Conservation (phyloP, 2,329 filamentous ascomycete genomes). For the Hypoxylon sp. region DNA sequence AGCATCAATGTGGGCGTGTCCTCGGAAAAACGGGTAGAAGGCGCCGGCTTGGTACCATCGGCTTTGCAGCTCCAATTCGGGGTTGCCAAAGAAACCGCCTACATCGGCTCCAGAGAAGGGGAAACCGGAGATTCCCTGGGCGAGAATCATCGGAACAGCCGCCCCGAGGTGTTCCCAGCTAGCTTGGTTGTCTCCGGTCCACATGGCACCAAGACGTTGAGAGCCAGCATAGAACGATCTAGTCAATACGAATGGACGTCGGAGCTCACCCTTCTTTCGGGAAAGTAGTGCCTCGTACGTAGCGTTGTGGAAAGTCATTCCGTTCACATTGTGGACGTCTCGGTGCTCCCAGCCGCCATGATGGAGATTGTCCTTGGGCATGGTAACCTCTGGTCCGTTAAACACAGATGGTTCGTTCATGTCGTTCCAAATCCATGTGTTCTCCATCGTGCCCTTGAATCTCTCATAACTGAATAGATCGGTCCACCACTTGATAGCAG, state of each 20-base stretch:
- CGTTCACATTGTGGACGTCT: constrained; percentile 95
- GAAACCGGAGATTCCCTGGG: constrained; percentile 91
- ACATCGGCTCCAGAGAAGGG: constrained; percentile 97
- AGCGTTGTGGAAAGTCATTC: constrained; percentile 94
- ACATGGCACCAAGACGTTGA: constrained; percentile 93
- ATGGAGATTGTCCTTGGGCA: constrained; percentile 98
- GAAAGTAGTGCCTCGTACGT: constrained; percentile 87
- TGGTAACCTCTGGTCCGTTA: constrained; percentile 97
- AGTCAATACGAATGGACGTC: constrained; percentile 91
- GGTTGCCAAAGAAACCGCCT: constrained; percentile 97
- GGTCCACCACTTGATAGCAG: constrained; percentile 91
- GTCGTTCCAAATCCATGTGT: constrained; percentile 98
- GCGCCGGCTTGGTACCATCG: constrained; percentile 97
- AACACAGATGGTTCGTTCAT: constrained; percentile 99
- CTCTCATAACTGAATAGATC: constrained; percentile 85
- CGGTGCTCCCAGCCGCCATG: constrained; percentile 94
- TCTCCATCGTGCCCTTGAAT: constrained; percentile 87
- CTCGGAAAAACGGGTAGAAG: constrained; percentile 98
- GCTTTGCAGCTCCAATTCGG: constrained; percentile 88
- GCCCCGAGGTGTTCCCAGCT: constrained; percentile 91
- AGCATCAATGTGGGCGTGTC: constrained; percentile 95
- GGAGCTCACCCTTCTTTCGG: constrained; percentile 85
- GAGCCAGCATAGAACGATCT: constrained; percentile 92
- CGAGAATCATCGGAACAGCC: constrained; percentile 92
- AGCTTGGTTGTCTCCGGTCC: constrained; percentile 98